Evolutionary conservation across 805 yeast genomes (phyloP), one percentile per base, ranked within the genome.

Genomic region (Dipodascus geniculatus): DNA sequence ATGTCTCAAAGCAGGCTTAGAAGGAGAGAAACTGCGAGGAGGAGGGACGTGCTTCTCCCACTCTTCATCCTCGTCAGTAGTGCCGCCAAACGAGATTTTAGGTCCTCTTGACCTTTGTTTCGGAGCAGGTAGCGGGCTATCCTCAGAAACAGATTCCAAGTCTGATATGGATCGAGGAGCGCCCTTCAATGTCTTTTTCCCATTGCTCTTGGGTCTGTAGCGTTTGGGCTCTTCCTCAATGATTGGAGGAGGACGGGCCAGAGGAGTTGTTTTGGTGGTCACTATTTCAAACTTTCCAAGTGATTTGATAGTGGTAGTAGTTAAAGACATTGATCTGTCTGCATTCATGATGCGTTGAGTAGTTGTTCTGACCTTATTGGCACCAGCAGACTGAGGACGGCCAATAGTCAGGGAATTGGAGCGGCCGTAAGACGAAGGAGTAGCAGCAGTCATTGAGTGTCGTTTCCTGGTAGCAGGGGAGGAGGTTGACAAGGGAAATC

Each of bases 391-490:
- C 50, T 55, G 38, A 22, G 54, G 51, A 28, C 33, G 42, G 51
- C 23, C n/a, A 19, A 23, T 17, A 1, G 56, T 53, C 48, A 52
- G 33, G 19, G 28, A 54, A 55, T 9, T 50, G n/a, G 17, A 55
- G 17, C 20, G 54, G 48, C 17, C 55, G 42, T 22, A 47, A 44
- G 48, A 44, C 47, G 20, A 51, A 35, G 38, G 24, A 23, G 20
- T 64, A 9, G 51, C 42, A 31, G 57, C 58, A 55, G 62, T 64
- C 22, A 63, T 56, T 31, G 67, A 63, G 53, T 68, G 71, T 20
- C 69, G 56, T 22, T 66, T 58, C 17, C 68, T 52, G 20, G 72
- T 71, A 48, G 70, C 64, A 2, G 71, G 71, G 0, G 72, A 71
- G n/a, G n/a, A n/a, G n/a, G 1, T 71, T 71, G 2, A 64, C 63